Evolutionary conservation across 371 early-diverging fungal species (phyloP).

Genomic region (Rhizopus delemar): DNA sequence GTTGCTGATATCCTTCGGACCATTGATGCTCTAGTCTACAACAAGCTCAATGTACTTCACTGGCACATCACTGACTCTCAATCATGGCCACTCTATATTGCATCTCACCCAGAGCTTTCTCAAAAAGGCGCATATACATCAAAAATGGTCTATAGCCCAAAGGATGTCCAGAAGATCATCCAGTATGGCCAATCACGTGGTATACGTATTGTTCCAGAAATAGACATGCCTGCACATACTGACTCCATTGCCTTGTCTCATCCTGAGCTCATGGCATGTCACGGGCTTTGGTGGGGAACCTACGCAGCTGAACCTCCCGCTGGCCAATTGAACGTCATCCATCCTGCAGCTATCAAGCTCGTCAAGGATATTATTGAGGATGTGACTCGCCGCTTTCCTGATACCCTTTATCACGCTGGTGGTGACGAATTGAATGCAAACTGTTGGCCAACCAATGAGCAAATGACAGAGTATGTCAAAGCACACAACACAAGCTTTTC

Average conservation of each 20-base stretch:
- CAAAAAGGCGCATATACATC: conserved; percentile 68
- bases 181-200: conserved; percentile 71
- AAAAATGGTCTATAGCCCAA: conserved; percentile 57
- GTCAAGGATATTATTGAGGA: conserved; percentile 67
- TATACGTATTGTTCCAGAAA: conserved; percentile 76
- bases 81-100: conserved; percentile 72
- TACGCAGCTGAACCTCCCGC: conserved; percentile 69
- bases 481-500: conserved; percentile 20
- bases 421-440: conserved; percentile 76
- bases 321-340: conserved; percentile 74
- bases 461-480: conserved; percentile 28
- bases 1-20: conserved; percentile 60
- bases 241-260: conserved; percentile 44
- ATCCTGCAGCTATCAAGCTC: conserved; percentile 55
- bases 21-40: conserved; percentile 76
- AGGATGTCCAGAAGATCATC: conserved; percentile 62
- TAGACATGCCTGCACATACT: conserved; percentile 84
- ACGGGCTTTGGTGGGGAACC: conserved; percentile 49
- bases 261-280: conserved; percentile 52
- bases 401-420: conserved; percentile 71
- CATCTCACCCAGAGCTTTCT: conserved; percentile 63
- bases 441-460: conserved; percentile 57
- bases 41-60: conserved; percentile 82
- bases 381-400: conserved; percentile 61
- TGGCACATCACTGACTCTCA: conserved; percentile 85